Evolutionary conservation across 257 asterid genomes (phyloP).

Genomic region (Solanum pinnatisectum): DNA sequence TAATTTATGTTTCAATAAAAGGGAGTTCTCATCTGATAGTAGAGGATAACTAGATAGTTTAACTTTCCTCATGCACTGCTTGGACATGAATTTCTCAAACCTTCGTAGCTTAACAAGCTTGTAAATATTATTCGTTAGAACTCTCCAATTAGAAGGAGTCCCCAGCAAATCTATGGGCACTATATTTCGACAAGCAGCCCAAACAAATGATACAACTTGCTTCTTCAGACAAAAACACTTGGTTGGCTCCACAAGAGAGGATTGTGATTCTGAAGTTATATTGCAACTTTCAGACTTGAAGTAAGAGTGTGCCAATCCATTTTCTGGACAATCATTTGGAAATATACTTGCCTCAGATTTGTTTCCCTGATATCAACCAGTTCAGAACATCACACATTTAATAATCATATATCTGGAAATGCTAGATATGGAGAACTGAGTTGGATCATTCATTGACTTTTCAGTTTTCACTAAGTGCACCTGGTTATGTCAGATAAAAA

Average conservation of each 20-base stretch:
- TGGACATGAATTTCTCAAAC: slow-evolving; percentile 70
- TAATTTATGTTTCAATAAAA: slow-evolving; percentile 32
- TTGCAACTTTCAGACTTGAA: slow-evolving; percentile 10
- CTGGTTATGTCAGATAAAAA: background rate
- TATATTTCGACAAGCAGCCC: slow-evolving; percentile 84
- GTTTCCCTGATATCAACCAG: slow-evolving; percentile 27
- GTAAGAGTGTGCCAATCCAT: background rate
- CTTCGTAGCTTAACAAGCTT: slow-evolving; percentile 62
- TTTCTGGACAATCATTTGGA: slow-evolving; percentile 3
- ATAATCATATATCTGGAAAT: background rate
- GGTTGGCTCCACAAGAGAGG: slow-evolving; percentile 25
- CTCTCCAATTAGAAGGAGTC: slow-evolving; percentile 58
- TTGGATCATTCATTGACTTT: background rate
- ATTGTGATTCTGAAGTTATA: slow-evolving; percentile 13
- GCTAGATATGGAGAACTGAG: background rate
- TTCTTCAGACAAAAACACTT: slow-evolving; percentile 48
- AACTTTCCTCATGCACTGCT: slow-evolving; percentile 56
- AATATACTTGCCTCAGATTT: slow-evolving; percentile 6
- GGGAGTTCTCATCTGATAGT: slow-evolving; percentile 19
- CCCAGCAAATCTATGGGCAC: slow-evolving; percentile 70
- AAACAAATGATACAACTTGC: slow-evolving; percentile 66
- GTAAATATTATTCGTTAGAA: slow-evolving; percentile 57
- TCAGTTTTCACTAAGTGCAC: background rate
- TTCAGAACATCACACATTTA: background rate
- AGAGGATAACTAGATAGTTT: slow-evolving; percentile 49